Evolutionary conservation across 1,284 basidiomycete species (phyloP).

Genomic region (Tremellales sp.): DNA sequence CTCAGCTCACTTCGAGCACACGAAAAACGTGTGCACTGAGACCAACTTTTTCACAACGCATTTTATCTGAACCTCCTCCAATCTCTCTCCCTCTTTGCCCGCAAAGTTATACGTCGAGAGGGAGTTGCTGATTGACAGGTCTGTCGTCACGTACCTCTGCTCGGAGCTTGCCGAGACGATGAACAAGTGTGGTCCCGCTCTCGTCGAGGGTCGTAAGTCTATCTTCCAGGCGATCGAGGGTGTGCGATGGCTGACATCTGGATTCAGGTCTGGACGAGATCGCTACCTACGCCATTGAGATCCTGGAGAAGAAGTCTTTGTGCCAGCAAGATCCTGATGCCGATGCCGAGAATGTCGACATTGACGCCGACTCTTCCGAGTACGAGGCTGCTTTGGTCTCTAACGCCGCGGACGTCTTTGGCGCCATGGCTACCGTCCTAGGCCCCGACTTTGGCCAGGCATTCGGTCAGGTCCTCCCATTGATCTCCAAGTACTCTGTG

Average conservation of each 20-base stretch:
- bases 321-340: constrained; percentile 97
- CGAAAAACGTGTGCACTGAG: constrained; percentile 60
- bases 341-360: constrained; percentile 77
- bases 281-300: constrained; percentile 71
- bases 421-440: constrained; percentile 79
- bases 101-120: not conserved
- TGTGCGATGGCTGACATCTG: constrained; percentile 7
- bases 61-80: constrained; percentile 37
- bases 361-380: constrained; percentile 69
- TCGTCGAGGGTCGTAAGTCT: constrained; percentile 60
- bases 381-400: constrained; percentile 95
- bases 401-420: constrained; percentile 90
- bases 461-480: constrained; percentile 80
- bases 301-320: constrained; percentile 86
- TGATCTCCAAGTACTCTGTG: constrained; percentile 91
- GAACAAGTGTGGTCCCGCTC: constrained; percentile 81
- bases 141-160: constrained; percentile 80
- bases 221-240: not conserved
- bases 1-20: constrained; percentile 81
- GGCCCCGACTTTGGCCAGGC: constrained; percentile 80
- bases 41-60: constrained; percentile 47
- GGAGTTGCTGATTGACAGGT: constrained; percentile 56
- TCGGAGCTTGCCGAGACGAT: constrained; percentile 84
- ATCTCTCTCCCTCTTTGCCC: constrained; percentile 4
- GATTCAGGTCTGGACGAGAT: constrained; percentile 71